Evolutionary conservation across 2,329 filamentous ascomycete genomes (phyloP).

Genomic region (Biscogniauxia mediterranea): DNA sequence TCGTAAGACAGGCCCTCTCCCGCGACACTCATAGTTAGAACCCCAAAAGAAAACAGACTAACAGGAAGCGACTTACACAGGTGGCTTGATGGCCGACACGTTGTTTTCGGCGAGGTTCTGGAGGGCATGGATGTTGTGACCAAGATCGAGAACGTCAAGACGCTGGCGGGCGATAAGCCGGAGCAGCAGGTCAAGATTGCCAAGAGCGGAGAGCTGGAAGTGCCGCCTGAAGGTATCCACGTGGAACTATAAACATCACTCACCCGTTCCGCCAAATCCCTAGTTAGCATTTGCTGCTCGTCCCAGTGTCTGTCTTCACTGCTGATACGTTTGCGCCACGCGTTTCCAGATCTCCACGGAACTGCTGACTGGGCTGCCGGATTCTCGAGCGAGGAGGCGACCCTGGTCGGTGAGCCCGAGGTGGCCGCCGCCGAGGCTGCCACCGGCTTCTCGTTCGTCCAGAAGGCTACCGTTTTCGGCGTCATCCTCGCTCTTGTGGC

Average conservation of each 20-base stretch:
- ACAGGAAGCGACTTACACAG: constrained; percentile 36
- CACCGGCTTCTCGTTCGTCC: constrained; percentile 43
- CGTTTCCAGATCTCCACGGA: constrained; percentile 35
- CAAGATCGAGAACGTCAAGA: constrained; percentile 72
- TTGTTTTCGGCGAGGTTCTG: constrained; percentile 85
- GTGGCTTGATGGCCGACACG: constrained; percentile 82
- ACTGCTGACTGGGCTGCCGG: constrained; percentile 38
- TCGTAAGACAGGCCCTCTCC: constrained; percentile 48
- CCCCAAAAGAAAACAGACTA: constrained; percentile 10
- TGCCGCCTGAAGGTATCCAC: constrained; percentile 90
- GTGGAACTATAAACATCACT: constrained; percentile 70
- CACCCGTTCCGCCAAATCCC: constrained; percentile 28
- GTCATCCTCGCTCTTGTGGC: constrained; percentile 47
- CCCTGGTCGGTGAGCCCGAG: constrained; percentile 12
- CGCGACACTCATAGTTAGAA: constrained; percentile 1
- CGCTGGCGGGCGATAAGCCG: constrained; percentile 67
- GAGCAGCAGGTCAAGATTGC: constrained; percentile 68
- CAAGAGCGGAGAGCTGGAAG: constrained; percentile 81
- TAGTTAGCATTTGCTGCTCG: constrained; percentile 28
- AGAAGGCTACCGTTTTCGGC: constrained; percentile 51
- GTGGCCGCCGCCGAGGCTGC: constrained; percentile 27
- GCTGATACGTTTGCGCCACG: constrained; percentile 31
- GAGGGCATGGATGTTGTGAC: constrained; percentile 81
- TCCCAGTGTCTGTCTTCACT: constrained; percentile 33
- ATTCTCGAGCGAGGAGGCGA: constrained; percentile 33